phyloP scores from a whole-genome alignment of 768 basidiomycete genomes.

The Suillus subaureus region DNA sequence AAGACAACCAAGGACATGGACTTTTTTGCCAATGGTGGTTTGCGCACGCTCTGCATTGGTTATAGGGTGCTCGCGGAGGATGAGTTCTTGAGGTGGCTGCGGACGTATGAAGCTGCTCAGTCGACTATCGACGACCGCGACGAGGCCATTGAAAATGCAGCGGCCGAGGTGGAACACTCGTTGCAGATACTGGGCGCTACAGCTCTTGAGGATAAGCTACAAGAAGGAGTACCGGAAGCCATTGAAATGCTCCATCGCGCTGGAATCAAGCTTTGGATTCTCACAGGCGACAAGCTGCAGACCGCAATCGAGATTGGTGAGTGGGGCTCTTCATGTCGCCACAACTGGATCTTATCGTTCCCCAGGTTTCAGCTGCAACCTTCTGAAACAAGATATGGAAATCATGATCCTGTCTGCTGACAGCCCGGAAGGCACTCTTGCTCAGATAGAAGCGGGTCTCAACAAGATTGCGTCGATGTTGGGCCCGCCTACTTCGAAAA shows the following conservation, averaged over 20 bases:
- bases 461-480: slow-evolving; percentile 92
- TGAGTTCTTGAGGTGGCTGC: slow-evolving; percentile 82
- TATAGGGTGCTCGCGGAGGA: slow-evolving; percentile 78
- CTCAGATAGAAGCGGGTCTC: slow-evolving; percentile 88
- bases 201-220: slow-evolving; percentile 95
- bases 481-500: slow-evolving; percentile 71
- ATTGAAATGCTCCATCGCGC: slow-evolving; percentile 90
- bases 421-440: slow-evolving; percentile 67
- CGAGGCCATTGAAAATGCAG: slow-evolving; percentile 89
- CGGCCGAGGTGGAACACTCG: slow-evolving; percentile 79
- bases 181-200: slow-evolving; percentile 91
- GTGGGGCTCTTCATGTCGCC: slow-evolving; percentile 9
- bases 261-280: slow-evolving; percentile 97
- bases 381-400: slow-evolving; percentile 93
- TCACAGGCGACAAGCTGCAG: slow-evolving; percentile 97
- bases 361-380: slow-evolving; percentile 84
- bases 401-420: slow-evolving; percentile 96
- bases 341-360: slow-evolving; percentile 2
- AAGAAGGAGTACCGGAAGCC: slow-evolving; percentile 95
- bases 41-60: slow-evolving; percentile 90
- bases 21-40: slow-evolving; percentile 87
- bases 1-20: slow-evolving; percentile 89
- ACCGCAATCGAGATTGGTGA: slow-evolving; percentile 95
- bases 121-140: slow-evolving; percentile 79
- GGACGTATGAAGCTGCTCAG: slow-evolving; percentile 81